phyloP scores from a whole-genome alignment of 805 yeast genomes.

The Candida vaughaniae region DNA sequence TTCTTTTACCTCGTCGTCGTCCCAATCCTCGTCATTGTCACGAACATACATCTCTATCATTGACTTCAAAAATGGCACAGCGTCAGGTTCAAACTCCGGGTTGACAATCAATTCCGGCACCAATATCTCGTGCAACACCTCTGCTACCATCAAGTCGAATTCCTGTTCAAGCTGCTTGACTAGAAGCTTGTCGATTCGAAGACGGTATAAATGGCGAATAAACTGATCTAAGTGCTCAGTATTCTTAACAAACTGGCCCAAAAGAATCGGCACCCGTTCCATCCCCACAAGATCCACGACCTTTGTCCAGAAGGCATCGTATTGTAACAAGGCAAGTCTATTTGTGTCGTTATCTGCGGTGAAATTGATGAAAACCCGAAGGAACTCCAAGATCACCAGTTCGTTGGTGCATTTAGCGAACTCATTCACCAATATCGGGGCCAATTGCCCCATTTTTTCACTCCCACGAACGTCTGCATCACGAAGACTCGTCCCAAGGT shows the following conservation, averaged over 20 bases:
- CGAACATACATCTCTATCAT: constrained; percentile 4
- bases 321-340: constrained; percentile 13
- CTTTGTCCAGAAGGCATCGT: constrained; percentile 19
- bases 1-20: constrained; percentile 14
- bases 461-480: constrained; percentile 18
- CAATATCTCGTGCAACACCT: constrained; percentile 14
- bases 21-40: constrained; percentile 8
- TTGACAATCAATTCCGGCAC: constrained; percentile 12
- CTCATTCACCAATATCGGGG: constrained; percentile 2
- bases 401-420: constrained; percentile 1
- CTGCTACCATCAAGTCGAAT: constrained; percentile 5
- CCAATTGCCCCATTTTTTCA: neutral
- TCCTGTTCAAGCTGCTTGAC: neutral
- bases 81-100: constrained; percentile 6
- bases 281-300: constrained; percentile 5
- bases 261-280: constrained; percentile 20
- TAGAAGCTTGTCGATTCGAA: constrained; percentile 5
- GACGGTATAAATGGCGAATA: constrained; percentile 14
- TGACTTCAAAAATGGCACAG: constrained; percentile 4
- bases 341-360: constrained; percentile 34
- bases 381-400: constrained; percentile 16
- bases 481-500: constrained; percentile 21
- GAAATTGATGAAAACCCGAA: constrained; percentile 33
- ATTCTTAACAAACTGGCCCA: constrained; percentile 32
- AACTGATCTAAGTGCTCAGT: constrained; percentile 19